Evolutionary conservation across 2,329 filamentous ascomycete genomes (phyloP).

Genomic region (Curvularia spicifera): DNA sequence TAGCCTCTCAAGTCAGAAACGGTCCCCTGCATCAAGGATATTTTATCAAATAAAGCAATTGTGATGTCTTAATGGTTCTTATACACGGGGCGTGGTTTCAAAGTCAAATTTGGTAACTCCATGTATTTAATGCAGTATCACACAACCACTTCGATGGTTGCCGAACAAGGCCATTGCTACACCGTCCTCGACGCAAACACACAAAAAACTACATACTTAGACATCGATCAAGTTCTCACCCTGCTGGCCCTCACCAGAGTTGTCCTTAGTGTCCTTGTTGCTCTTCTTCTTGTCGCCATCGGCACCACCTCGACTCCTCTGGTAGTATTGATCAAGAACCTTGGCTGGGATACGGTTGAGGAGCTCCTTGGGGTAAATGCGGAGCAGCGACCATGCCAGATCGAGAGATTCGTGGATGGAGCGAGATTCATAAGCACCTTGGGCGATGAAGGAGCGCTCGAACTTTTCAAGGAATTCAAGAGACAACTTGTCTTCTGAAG

Average conservation of each 20-base stretch:
- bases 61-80: neutral
- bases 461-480: conserved; percentile 99
- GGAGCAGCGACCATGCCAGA: conserved; percentile 92
- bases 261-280: conserved; percentile 53
- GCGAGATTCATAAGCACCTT: conserved; percentile 90
- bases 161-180: conserved; percentile 14
- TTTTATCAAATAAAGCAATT: neutral
- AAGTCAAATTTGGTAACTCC: conserved; percentile 13
- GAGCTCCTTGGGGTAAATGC: conserved; percentile 97
- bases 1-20: too few relatives aligned
- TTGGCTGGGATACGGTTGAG: conserved; percentile 78
- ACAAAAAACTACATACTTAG: conserved; percentile 21
- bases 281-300: conserved; percentile 49
- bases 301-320: conserved; percentile 49
- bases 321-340: conserved; percentile 60
- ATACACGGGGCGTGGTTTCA: neutral
- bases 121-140: conserved; percentile 30
- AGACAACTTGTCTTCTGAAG: conserved; percentile 94
- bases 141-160: conserved; percentile 23
- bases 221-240: conserved; percentile 51
- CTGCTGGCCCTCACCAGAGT: conserved; percentile 45
- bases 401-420: conserved; percentile 93
- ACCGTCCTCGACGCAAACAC: conserved; percentile 10
- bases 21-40: neutral
- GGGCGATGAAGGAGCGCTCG: conserved; percentile 90